Evolutionary conservation across 352 stramenopile species (phyloP).

Genomic region (Pythium vanterpoolii): DNA sequence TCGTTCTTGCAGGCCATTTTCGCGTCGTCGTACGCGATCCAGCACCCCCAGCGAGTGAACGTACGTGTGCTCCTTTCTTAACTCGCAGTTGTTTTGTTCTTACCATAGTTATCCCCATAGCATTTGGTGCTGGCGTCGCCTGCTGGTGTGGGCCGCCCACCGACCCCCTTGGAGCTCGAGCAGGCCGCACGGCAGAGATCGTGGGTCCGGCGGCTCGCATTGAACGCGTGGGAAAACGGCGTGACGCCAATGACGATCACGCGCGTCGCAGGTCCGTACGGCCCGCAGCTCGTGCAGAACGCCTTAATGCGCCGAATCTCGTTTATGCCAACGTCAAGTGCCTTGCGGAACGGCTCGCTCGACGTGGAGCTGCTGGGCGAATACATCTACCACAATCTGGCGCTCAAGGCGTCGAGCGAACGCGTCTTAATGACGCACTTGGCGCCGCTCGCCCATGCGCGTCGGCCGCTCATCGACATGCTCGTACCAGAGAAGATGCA

Average conservation of each 20-base stretch:
- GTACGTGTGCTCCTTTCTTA: slow-evolving; percentile 25
- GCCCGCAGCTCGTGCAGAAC: slow-evolving; percentile 68
- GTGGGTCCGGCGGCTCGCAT: slow-evolving; percentile 50
- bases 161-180: slow-evolving; percentile 34
- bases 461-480: slow-evolving; percentile 62
- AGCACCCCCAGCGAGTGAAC: slow-evolving; percentile 55
- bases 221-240: slow-evolving; percentile 59
- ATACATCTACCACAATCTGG: slow-evolving; percentile 88
- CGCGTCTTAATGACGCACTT: slow-evolving; percentile 74
- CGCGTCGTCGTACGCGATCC: slow-evolving; percentile 66
- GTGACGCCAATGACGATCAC: slow-evolving; percentile 77
- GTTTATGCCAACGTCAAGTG: slow-evolving; percentile 72
- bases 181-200: slow-evolving; percentile 33
- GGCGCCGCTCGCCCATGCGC: slow-evolving; percentile 57
- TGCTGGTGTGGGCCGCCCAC: slow-evolving; percentile 56
- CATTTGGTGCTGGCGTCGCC: slow-evolving; percentile 77
- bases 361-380: slow-evolving; percentile 58
- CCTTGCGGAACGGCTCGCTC: slow-evolving; percentile 62
- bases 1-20: slow-evolving; percentile 61
- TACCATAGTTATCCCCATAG: slow-evolving; percentile 19
- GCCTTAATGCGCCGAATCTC: slow-evolving; percentile 58
- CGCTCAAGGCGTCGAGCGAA: slow-evolving; percentile 71
- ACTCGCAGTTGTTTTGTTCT: neutral
- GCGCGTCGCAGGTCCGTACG: slow-evolving; percentile 72
- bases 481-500: slow-evolving; percentile 51